Evolutionary conservation across 768 basidiomycete species (phyloP).

Genomic region (Gautieria morchelliformis): DNA sequence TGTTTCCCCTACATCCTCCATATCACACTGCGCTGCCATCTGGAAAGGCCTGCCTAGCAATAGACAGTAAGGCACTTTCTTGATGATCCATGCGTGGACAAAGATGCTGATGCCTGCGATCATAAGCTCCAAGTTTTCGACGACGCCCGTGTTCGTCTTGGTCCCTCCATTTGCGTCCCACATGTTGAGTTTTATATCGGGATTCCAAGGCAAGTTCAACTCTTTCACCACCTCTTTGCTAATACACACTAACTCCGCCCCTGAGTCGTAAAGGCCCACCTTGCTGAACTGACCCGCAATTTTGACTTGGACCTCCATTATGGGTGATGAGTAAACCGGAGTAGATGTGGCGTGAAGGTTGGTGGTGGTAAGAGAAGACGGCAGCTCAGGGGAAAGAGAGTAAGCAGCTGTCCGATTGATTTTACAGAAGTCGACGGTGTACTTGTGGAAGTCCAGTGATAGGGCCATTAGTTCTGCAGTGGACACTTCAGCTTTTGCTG

Average conservation of each 20-base stretch:
- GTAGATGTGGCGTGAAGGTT: too few species aligned
- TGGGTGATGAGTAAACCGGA: background rate
- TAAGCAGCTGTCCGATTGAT: background rate
- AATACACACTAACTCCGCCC: constrained; percentile 1
- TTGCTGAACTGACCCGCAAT: background rate
- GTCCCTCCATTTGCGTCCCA: background rate
- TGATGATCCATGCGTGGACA: constrained; percentile 9
- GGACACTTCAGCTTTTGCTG: too few species aligned
- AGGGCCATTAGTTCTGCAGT: too few species aligned
- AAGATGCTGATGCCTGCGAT: background rate
- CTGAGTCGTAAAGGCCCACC: background rate
- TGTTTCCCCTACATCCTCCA: background rate
- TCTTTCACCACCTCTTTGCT: background rate
- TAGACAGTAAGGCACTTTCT: constrained; percentile 9
- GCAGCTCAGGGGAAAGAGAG: background rate
- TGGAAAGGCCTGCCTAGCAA: constrained; percentile 10
- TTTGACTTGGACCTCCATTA: background rate
- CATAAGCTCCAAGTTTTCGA: background rate
- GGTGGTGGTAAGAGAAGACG: background rate
- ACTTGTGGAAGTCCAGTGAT: background rate
- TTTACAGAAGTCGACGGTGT: background rate
- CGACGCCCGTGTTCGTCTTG: background rate
- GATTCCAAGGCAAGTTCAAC: background rate
- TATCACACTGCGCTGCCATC: background rate
- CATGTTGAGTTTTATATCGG: background rate